Percentiles rank a stretch among this genome's conserved stretches.
These are phyloP conservation scores for Phytopythium vexans DNA, from an alignment of 352 stramenopile species.

Conservation along the genomic window DNA sequence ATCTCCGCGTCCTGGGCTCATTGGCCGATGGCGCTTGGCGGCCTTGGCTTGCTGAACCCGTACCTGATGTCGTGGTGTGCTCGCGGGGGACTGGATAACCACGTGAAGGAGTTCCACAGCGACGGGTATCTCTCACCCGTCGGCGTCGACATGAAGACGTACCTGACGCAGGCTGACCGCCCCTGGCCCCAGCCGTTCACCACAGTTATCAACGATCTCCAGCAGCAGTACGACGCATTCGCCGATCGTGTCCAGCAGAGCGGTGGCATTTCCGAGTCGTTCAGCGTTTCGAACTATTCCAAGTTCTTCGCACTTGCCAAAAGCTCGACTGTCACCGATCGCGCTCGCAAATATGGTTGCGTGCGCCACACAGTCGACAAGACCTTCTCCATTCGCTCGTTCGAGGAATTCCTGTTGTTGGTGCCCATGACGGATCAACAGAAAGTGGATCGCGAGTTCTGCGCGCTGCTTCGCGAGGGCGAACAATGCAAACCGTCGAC, in stretches of 20 bases:
- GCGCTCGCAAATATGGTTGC: conserved; percentile 13
- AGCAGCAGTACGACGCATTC: conserved; percentile 26
- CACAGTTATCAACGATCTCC: conserved; percentile 15
- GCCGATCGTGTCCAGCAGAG: conserved; percentile 16
- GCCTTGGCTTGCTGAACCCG: conserved; percentile 39
- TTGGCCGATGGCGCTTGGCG: conserved; percentile 35
- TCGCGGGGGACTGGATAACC: conserved; percentile 19
- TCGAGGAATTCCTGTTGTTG: conserved; percentile 25
- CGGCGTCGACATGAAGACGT: too few species aligned
- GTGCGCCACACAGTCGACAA: conserved; percentile 18
- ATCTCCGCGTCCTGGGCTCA: conserved; percentile 35
- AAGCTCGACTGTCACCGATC: conserved; percentile 19
- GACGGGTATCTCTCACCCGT: too few species aligned
- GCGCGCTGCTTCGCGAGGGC: conserved; percentile 14
- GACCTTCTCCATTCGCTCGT: conserved; percentile 21
- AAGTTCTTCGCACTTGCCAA: conserved; percentile 24
- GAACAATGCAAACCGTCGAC: conserved; percentile 4
- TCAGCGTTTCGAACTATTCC: conserved; percentile 2
- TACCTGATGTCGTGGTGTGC: conserved; percentile 36
- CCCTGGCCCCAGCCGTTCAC: conserved; percentile 36
- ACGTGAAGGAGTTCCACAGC: conserved; percentile 21
- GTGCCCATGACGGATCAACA: conserved; percentile 5
- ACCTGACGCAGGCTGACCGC: conserved; percentile 6
- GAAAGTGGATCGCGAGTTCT: conserved; percentile 14
- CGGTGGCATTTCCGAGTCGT: conserved; percentile 18